Percentiles rank a stretch among this genome's conserved stretches.
These are phyloP conservation scores for Sambucus nigra DNA, from an alignment of 129 eudicot genomes.

Conservation along the genomic window DNA sequence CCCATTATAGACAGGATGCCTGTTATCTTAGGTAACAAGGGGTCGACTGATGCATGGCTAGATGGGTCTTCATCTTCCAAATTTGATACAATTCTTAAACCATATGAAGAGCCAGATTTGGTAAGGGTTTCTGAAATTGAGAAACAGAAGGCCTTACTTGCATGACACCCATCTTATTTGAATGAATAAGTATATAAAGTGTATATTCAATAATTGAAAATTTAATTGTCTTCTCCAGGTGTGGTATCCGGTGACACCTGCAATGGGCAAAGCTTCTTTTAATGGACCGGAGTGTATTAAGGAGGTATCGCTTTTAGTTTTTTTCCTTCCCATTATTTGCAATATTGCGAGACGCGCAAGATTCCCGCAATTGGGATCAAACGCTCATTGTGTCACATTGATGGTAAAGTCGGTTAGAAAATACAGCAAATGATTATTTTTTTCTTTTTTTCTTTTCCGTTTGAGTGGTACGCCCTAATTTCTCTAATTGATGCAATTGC, in stretches of 20 bases:
- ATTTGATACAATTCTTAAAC: conserved; percentile 52
- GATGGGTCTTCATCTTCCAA: conserved; percentile 66
- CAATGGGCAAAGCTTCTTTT: conserved; percentile 84
- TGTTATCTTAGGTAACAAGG: conserved; percentile 70
- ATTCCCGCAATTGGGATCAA: background rate
- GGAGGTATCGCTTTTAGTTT: conserved; percentile 47
- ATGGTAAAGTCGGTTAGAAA: no score
- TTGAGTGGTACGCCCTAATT: no score
- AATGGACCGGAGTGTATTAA: conserved; percentile 93
- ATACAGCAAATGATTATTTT: no score
- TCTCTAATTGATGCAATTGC: no score
- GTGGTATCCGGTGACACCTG: conserved; percentile 93
- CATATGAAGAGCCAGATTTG: conserved; percentile 82
- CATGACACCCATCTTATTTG: background rate
- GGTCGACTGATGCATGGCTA: conserved; percentile 63
- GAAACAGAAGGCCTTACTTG: background rate
- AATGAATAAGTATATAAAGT: background rate
- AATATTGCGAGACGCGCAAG: background rate
- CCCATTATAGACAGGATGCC: conserved; percentile 78
- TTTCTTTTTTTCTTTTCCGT: no score
- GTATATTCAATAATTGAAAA: conserved; percentile 2
- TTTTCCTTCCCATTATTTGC: background rate
- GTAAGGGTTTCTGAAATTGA: conserved; percentile 23
- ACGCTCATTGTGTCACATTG: no score
- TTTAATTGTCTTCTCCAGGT: conserved; percentile 31